Conservation (phyloP, 2,329 filamentous ascomycete genomes). For the Arthrocladium fulminans region DNA sequence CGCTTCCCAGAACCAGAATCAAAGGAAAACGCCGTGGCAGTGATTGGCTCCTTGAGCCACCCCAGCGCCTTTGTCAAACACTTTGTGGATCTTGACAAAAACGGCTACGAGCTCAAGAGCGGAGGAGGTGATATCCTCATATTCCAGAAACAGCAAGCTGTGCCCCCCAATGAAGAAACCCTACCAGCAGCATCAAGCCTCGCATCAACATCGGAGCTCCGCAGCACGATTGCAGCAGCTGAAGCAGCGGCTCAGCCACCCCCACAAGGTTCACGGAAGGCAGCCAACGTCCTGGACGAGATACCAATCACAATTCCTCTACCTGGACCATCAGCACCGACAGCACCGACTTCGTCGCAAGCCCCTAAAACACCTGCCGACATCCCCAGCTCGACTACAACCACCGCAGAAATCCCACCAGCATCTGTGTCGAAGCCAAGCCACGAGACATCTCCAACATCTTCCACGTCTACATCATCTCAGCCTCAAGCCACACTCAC, state of each 20-base stretch:
- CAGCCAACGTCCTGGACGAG: slow-evolving; percentile 18
- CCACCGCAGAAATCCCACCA: neutral
- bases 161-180: neutral
- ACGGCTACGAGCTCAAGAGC: slow-evolving; percentile 36
- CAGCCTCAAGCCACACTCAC: neutral
- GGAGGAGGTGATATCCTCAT: slow-evolving; percentile 30
- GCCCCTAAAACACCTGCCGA: neutral
- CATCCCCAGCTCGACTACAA: neutral
- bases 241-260: slow-evolving; percentile 6
- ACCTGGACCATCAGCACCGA: slow-evolving; percentile 17
- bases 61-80: slow-evolving; percentile 35
- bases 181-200: neutral
- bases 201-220: neutral
- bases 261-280: slow-evolving; percentile 2
- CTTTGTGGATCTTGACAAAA: slow-evolving; percentile 30
- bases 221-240: slow-evolving; percentile 5
- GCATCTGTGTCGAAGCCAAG: slow-evolving; percentile 4
- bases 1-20: neutral
- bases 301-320: slow-evolving; percentile 13
- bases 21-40: slow-evolving; percentile 25
- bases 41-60: slow-evolving; percentile 31
- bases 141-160: slow-evolving; percentile 14
- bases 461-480: neutral
- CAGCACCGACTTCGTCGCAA: slow-evolving; percentile 9
- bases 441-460: neutral